These are phyloP conservation scores for Suillus variegatus DNA, from an alignment of 768 basidiomycete species.

Conservation along the genomic window DNA sequence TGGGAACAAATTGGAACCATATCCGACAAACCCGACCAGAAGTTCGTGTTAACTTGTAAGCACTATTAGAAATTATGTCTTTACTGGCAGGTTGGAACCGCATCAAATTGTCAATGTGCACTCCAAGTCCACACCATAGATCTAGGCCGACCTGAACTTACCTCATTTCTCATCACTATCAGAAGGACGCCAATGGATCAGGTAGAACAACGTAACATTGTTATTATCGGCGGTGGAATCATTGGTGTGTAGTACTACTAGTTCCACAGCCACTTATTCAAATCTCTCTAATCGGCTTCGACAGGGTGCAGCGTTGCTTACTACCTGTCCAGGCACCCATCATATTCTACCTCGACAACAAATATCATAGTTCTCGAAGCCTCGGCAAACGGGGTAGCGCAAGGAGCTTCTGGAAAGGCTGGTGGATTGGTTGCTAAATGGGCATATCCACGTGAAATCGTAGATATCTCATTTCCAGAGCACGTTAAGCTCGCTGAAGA, in stretches of 20 bases:
- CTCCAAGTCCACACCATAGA: neutral
- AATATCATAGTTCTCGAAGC: conserved; percentile 72
- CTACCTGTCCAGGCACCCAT: conserved; percentile 65
- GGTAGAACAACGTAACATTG: conserved; percentile 42
- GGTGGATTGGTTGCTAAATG: conserved; percentile 85
- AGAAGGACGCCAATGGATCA: conserved; percentile 19
- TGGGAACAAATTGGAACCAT: neutral
- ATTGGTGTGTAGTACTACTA: conserved; percentile 49
- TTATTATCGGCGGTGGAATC: conserved; percentile 85
- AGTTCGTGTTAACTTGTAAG: no score
- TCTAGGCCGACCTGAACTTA: neutral
- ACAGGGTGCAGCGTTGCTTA: conserved; percentile 68
- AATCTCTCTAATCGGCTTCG: neutral
- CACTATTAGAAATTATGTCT: neutral
- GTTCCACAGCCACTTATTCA: neutral
- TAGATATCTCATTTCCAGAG: conserved; percentile 63
- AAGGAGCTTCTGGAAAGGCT: conserved; percentile 83
- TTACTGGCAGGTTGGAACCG: neutral
- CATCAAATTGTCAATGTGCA: neutral
- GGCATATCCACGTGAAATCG: conserved; percentile 77
- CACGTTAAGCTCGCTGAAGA: conserved; percentile 72
- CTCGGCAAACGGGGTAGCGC: conserved; percentile 63
- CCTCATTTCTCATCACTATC: conserved; percentile 4
- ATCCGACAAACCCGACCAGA: neutral
- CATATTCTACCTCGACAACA: conserved; percentile 39